A percentile compares a stretch with the other conserved stretches of the same genome.
These are phyloP conservation scores for Sherardia arvensis DNA, from an alignment of 257 asterid species.

Conservation along the genomic window DNA sequence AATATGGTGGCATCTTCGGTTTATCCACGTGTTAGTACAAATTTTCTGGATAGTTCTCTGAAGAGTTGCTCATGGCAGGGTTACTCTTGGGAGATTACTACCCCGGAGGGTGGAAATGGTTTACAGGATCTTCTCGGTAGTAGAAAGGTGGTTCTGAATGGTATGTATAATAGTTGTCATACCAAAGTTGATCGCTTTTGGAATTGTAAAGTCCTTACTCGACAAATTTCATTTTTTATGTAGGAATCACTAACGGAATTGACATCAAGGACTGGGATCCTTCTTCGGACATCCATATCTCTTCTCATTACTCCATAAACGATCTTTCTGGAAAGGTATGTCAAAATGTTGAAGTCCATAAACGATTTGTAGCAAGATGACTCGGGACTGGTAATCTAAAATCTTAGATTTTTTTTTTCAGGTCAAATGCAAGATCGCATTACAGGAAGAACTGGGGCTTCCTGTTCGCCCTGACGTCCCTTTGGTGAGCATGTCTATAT, in stretches of 20 bases:
- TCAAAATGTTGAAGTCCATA: background rate
- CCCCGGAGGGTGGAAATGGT: constrained; percentile 95
- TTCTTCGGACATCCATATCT: constrained; percentile 51
- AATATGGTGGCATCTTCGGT: background rate
- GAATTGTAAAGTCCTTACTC: background rate
- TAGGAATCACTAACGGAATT: constrained; percentile 93
- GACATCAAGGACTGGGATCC: constrained; percentile 85
- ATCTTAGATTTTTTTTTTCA: constrained; percentile 21
- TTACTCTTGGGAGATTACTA: constrained; percentile 90
- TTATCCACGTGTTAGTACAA: background rate
- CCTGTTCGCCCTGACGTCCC: constrained; percentile 77
- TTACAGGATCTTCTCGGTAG: constrained; percentile 55
- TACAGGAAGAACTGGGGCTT: constrained; percentile 90
- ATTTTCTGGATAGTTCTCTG: background rate
- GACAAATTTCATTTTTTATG: background rate
- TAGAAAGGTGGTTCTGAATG: constrained; percentile 65
- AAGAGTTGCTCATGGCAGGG: constrained; percentile 49
- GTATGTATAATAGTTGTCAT: constrained; percentile 25
- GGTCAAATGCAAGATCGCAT: constrained; percentile 66
- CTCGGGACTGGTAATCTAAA: background rate
- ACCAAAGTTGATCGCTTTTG: background rate
- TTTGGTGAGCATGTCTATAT: constrained; percentile 40
- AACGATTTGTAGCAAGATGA: background rate
- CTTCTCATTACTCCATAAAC: constrained; percentile 49
- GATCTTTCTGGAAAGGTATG: constrained; percentile 90